Base-by-base conservation (phyloP, 2,329 filamentous ascomycete species). In the Nigrograna mackinnonii region DNA sequence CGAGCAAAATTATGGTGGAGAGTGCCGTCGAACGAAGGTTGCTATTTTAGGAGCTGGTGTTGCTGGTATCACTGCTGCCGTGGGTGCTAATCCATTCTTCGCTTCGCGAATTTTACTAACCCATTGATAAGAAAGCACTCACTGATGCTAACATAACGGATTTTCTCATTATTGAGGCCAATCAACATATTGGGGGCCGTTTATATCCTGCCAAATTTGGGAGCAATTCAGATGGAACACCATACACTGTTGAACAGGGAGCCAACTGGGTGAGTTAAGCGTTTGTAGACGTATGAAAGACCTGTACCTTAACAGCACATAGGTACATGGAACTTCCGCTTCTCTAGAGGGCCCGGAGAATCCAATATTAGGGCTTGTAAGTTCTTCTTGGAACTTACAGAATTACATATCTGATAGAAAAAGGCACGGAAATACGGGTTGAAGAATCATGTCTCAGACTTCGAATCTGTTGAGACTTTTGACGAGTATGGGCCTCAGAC, bases 101-200 rank as follows among this genome's bases (percentile, higher is more conserved):
- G 30, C 5, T 28, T 5, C n/a, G 11, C 20, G 11, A n/a, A 24
- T 7, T 33, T 6, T 32, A 12, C 22, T 38, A 20, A 38, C 24
- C n/a, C 5, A 3, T 35, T 28, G 22, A 28, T 21, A 49, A 73
- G 70, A 79, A 85, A 70, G 72, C 80, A 3, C 58, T 86, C 6
- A 61, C 70, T 7, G 82, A 85, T 37, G 71, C 73, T 1, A 82
- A 79, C 0, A 67, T 85, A 4, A 62, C 70, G 0, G 81, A 86
- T 44, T 85, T 85, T 46, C 32, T 85, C 4, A 81, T 86, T 37
- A 61, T 86, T 4, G 83, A 86, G 45, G 78, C 79, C 42, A 79
- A 80, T 4, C 68, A 77, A 46, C 71, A 76, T 12, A 76, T 86
- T 41, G 83, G 83, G 2, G 83, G 83, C 2, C 75, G 82, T 5